Evolutionary conservation across 164 flowering plant species (phyloP), one percentile per base, ranked within the genome.

Genomic region (Houttuynia cordata): DNA sequence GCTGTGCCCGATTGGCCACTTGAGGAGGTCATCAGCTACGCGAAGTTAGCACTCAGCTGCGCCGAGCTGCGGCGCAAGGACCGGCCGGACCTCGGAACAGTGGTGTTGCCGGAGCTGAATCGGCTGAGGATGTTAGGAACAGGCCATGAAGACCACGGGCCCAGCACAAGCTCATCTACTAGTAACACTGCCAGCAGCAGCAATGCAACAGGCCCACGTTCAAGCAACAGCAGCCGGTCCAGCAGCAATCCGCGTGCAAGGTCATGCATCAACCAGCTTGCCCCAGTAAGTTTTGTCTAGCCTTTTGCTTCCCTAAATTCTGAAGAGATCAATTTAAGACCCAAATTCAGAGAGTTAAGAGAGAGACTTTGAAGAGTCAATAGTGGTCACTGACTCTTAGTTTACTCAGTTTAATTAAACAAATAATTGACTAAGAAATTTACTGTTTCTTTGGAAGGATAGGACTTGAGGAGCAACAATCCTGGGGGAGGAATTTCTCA

Each of bases 1-100:
- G 34, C 80, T 0, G 82, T 84, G 15, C 63, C 76, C 2, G 91
- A 84, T 59, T 87, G 95, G 91, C 95, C 91, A 1, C 60, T 76
- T 1, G 80, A 83, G 59, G 85, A 76, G 60, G 71, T 81, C 10
- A 25, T 80, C 18, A 19, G 61, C 0, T 84, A 67, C 61, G 85
- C 84, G 10, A 78, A 78, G 52, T 17, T 87, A 58, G 78, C 91
- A 0, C 54, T 87, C 5, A 51, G 66, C 24, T 87, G 95, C 62
- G 67, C 84, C 5, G 87, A 87, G 73, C 63, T 83, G 10, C 63
- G 87, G 66, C 75, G 74, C 71, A 87, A 73, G 64, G 88, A 87
- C 65, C 77, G 95, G 58, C 91, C 91, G 0, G 86, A 82, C 58
- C 84, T 87, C 51, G 80, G 74, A 19, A 47, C 75, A 3, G 76